These are phyloP conservation scores for Camillea tinctor DNA, from an alignment of 2,329 filamentous ascomycete genomes.

Conservation along the genomic window DNA sequence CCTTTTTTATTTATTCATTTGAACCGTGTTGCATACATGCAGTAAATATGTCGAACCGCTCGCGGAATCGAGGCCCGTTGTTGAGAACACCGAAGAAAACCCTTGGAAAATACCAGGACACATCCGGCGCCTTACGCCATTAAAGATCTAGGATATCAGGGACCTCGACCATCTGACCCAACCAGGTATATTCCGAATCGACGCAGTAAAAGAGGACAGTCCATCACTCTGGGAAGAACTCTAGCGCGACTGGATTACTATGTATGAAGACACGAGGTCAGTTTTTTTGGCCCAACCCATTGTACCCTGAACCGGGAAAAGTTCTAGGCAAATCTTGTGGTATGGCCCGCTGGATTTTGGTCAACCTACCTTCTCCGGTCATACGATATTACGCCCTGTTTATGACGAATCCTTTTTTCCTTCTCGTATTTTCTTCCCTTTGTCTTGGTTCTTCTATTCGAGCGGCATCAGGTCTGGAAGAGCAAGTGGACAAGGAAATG, in stretches of 20 bases:
- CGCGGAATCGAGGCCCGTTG: background rate
- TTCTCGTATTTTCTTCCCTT: background rate
- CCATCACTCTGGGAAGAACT: background rate
- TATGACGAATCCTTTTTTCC: background rate
- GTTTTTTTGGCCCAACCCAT: background rate
- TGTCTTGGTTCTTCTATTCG: background rate
- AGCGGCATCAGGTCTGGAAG: background rate
- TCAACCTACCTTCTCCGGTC: background rate
- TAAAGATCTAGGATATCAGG: background rate
- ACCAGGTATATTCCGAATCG: background rate
- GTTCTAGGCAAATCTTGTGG: background rate
- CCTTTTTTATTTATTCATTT: constrained; percentile 31
- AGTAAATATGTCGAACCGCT: background rate
- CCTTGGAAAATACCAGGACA: background rate
- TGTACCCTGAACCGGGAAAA: background rate
- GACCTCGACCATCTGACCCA: background rate
- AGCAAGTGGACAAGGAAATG: background rate
- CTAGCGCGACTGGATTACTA: background rate
- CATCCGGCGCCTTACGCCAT: background rate
- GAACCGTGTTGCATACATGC: constrained; percentile 15
- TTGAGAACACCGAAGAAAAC: background rate
- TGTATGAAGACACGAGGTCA: background rate
- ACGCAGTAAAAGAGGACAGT: background rate
- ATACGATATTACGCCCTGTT: background rate
- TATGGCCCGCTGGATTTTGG: background rate